Conservation (phyloP, 2,329 filamentous ascomycete genomes). For the Arthrocladium fulminans region DNA sequence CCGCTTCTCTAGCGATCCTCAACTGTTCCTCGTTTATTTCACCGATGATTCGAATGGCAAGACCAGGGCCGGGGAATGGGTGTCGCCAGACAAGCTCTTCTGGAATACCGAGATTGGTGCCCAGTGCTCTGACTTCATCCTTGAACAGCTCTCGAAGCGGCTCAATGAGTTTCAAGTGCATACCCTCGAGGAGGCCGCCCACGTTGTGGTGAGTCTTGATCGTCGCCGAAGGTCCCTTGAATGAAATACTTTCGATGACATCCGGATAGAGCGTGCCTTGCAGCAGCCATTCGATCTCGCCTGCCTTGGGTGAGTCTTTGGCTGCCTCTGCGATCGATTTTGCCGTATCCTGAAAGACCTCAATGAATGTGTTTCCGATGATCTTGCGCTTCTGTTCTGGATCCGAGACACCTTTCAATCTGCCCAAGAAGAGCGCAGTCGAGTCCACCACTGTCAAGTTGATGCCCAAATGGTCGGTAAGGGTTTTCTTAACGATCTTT, state of each 20-base stretch:
- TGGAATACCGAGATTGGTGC: slow-evolving; percentile 60
- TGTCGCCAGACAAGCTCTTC: slow-evolving; percentile 71
- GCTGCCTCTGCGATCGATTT: slow-evolving; percentile 64
- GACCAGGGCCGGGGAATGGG: slow-evolving; percentile 66
- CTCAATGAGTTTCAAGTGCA: slow-evolving; percentile 55
- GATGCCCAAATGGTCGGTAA: slow-evolving; percentile 72
- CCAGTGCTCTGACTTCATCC: slow-evolving; percentile 66
- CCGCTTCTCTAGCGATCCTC: slow-evolving; percentile 53
- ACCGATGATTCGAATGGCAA: slow-evolving; percentile 72
- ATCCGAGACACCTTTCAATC: slow-evolving; percentile 65
- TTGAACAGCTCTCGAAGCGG: slow-evolving; percentile 75
- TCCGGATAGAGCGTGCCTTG: slow-evolving; percentile 79
- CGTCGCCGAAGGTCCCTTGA: slow-evolving; percentile 61
- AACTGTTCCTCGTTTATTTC: slow-evolving; percentile 75
- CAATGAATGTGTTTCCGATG: slow-evolving; percentile 73
- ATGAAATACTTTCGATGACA: slow-evolving; percentile 62
- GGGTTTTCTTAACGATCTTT: slow-evolving; percentile 67
- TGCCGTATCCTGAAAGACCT: slow-evolving; percentile 74
- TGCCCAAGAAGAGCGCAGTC: slow-evolving; percentile 63
- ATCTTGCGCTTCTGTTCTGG: slow-evolving; percentile 88
- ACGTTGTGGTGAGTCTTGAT: slow-evolving; percentile 70
- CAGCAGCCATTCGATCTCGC: slow-evolving; percentile 74
- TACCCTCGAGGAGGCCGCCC: slow-evolving; percentile 55
- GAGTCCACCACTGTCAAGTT: slow-evolving; percentile 84
- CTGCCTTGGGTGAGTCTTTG: slow-evolving; percentile 56